Evolutionary conservation across 2,329 filamentous ascomycete genomes (phyloP).

Genomic region (Verticillium zaregamsianum): DNA sequence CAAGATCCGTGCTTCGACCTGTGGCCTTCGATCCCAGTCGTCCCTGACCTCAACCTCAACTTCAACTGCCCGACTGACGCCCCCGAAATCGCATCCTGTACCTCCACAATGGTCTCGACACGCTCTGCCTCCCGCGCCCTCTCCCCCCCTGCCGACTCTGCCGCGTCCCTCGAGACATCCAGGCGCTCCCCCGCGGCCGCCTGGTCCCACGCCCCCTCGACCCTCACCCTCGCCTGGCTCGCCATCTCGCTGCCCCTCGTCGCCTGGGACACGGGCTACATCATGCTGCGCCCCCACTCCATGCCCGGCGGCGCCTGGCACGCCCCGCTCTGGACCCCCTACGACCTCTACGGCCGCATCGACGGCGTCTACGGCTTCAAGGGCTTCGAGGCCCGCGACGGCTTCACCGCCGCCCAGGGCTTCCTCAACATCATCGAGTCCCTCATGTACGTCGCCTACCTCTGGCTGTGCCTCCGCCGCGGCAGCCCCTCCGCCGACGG

Average conservation of each 20-base stretch:
- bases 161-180: conserved; percentile 12
- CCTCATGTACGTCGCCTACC: conserved; percentile 57
- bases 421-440: conserved; percentile 66
- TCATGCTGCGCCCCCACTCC: conserved; percentile 72
- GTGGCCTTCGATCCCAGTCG: too few species aligned
- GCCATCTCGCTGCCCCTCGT: conserved; percentile 72
- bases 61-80: too few species aligned
- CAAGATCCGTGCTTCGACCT: too few species aligned
- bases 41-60: too few species aligned
- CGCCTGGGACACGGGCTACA: conserved; percentile 75
- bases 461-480: conserved; percentile 26
- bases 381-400: conserved; percentile 61
- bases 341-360: conserved; percentile 73
- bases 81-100: too few species aligned
- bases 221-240: conserved; percentile 62
- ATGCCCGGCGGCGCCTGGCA: conserved; percentile 76
- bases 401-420: conserved; percentile 75
- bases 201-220: conserved; percentile 38
- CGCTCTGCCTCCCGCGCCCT: conserved; percentile 27
- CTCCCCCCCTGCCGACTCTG: conserved; percentile 9
- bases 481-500: conserved; percentile 15
- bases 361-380: conserved; percentile 81
- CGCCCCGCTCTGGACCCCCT: conserved; percentile 69
- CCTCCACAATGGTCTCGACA: conserved; percentile 31
- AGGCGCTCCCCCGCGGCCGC: conserved; percentile 3